A percentile compares a stretch with the other conserved stretches of the same genome.
Evolutionary conservation across 345 rosid species (phyloP).

Genomic region (Diplotaxis tenuifolia): DNA sequence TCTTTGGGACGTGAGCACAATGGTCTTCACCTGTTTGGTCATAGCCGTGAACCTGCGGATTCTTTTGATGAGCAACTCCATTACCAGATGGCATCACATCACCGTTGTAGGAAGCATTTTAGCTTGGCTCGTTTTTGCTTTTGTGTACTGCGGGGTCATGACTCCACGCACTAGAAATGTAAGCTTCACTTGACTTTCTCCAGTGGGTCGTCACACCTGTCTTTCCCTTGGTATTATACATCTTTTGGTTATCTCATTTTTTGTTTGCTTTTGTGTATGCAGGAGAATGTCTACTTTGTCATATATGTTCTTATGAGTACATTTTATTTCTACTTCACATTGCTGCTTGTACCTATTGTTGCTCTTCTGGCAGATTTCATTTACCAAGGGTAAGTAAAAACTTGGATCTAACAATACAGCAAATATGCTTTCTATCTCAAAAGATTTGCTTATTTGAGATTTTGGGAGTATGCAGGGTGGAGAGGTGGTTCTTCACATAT

Average conservation of each 20-base stretch:
- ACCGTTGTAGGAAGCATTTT: constrained; percentile 87
- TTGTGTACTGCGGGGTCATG: constrained; percentile 60
- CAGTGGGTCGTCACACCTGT: background rate
- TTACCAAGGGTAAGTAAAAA: constrained; percentile 60
- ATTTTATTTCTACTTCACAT: constrained; percentile 72
- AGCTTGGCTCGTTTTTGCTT: constrained; percentile 77
- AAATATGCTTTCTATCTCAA: background rate
- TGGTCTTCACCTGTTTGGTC: constrained; percentile 92
- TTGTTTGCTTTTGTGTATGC: constrained; percentile 10
- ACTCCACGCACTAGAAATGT: constrained; percentile 46
- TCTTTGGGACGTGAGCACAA: constrained; percentile 94
- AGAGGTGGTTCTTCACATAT: constrained; percentile 86
- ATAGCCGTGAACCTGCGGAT: constrained; percentile 91
- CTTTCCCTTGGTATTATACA: too few species aligned
- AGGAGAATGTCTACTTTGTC: constrained; percentile 81
- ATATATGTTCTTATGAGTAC: constrained; percentile 89
- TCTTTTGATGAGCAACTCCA: constrained; percentile 86
- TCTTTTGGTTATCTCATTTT: background rate
- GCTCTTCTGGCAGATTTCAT: constrained; percentile 90
- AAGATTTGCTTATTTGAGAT: background rate
- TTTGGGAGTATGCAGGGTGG: constrained; percentile 61
- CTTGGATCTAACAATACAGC: background rate
- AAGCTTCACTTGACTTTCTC: background rate
- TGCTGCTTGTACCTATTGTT: constrained; percentile 74
- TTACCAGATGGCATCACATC: constrained; percentile 84